These are phyloP conservation scores for Anthoceros angustus DNA, from an alignment of 225 moss, liverwort and hornwort genomes.

Conservation along the genomic window DNA sequence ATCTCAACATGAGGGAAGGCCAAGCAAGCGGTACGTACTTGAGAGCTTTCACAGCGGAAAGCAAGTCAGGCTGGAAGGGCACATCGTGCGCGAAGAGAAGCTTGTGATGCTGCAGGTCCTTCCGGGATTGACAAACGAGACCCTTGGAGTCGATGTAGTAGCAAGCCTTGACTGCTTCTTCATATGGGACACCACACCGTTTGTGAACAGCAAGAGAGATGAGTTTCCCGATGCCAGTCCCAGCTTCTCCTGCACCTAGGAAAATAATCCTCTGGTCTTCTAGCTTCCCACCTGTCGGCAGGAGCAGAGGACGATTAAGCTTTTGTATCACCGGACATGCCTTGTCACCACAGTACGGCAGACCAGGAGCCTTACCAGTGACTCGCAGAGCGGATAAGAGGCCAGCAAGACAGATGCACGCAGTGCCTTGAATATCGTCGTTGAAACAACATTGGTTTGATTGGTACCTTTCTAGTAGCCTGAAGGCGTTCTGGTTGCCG, in stretches of 20 bases:
- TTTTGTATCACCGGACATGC: not conserved
- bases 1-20: not conserved
- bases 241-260: conserved; percentile 1
- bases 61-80: conserved; percentile 1
- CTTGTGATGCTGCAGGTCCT: conserved; percentile 2
- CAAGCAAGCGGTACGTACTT: not conserved
- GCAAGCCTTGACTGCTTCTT: conserved; percentile 2
- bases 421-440: conserved; percentile 38
- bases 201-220: not conserved
- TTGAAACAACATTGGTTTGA: conserved; percentile 22
- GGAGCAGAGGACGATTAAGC: not conserved
- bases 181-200: not conserved
- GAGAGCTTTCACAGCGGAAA: not conserved
- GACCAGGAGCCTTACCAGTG: conserved; percentile 14
- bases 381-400: conserved; percentile 26
- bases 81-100: not conserved
- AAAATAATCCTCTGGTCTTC: not conserved
- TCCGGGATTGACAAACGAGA: not conserved
- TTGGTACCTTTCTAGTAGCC: conserved; percentile 23
- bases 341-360: not conserved
- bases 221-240: not conserved
- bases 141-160: conserved; percentile 2
- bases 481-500: conserved; percentile 34
- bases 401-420: conserved; percentile 29
- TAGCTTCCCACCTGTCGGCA: not conserved